Percentiles rank a stretch among this genome's conserved stretches.
These are phyloP conservation scores for Penicillium sp. DNA, from an alignment of 2,329 filamentous ascomycete species.

Conservation along the genomic window DNA sequence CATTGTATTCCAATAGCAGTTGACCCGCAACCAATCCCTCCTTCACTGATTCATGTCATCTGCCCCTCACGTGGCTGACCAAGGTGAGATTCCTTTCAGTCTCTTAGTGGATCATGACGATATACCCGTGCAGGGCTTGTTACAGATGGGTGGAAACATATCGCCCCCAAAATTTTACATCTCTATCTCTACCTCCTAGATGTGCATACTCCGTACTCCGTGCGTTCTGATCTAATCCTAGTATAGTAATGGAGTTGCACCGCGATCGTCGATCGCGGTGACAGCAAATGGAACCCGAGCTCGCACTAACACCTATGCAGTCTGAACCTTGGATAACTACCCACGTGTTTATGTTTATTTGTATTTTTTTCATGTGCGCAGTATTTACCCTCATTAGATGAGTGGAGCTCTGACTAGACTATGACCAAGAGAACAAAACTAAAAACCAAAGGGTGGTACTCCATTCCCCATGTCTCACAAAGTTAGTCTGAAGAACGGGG, in stretches of 20 bases:
- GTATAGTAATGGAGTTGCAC: background rate
- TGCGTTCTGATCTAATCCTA: background rate
- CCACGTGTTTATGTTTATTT: background rate
- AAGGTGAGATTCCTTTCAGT: background rate
- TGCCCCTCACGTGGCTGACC: background rate
- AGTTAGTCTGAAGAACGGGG: background rate
- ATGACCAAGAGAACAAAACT: background rate
- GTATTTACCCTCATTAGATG: background rate
- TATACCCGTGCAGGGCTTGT: background rate
- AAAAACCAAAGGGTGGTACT: background rate
- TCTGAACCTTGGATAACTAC: background rate
- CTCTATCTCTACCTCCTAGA: background rate
- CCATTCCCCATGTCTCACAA: conserved; percentile 2
- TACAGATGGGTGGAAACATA: background rate
- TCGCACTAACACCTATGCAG: background rate
- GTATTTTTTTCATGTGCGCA: background rate
- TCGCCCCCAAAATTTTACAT: background rate
- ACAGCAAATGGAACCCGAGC: background rate
- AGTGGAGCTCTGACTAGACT: background rate
- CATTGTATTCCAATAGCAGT: background rate
- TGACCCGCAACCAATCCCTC: background rate
- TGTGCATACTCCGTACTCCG: background rate
- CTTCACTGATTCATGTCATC: background rate
- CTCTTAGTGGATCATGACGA: background rate
- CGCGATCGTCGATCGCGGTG: background rate